phyloP scores from a whole-genome alignment of 2,329 filamentous ascomycete genomes.

The Penicillium sp. region DNA sequence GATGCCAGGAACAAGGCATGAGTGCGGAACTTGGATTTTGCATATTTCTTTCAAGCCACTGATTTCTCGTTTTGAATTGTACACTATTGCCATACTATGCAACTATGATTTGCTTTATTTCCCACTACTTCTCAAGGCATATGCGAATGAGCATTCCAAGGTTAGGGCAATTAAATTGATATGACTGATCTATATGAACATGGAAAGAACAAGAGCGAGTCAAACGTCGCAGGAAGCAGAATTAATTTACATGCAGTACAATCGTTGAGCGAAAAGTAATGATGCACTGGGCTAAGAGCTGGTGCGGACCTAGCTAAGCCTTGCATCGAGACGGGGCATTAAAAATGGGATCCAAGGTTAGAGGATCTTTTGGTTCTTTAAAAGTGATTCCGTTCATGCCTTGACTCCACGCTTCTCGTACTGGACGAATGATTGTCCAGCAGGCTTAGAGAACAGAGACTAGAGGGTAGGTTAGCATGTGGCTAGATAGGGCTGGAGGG shows the following conservation, averaged over 20 bases:
- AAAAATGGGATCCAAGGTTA: constrained; percentile 3
- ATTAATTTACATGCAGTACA: constrained; percentile 22
- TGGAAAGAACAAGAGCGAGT: neutral
- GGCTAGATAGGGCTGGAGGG: neutral
- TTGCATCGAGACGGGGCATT: constrained; percentile 7
- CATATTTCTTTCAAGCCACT: constrained; percentile 20
- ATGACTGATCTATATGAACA: constrained; percentile 19
- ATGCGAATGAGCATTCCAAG: neutral
- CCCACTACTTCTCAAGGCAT: neutral
- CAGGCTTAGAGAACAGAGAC: constrained; percentile 71
- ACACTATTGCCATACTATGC: constrained; percentile 22
- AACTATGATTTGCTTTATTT: neutral
- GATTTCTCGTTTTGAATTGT: constrained; percentile 18
- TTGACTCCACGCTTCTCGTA: constrained; percentile 62
- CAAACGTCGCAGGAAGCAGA: neutral
- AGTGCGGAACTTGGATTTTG: constrained; percentile 15
- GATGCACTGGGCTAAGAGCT: neutral
- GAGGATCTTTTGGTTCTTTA: constrained; percentile 1
- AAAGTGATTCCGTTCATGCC: constrained; percentile 19
- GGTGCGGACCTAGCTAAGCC: neutral
- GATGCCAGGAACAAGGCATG: constrained; percentile 70
- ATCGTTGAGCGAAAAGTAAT: constrained; percentile 12
- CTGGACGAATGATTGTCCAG: constrained; percentile 69
- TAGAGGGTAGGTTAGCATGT: constrained; percentile 22
- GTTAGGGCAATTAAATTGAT: constrained; percentile 17